These are phyloP conservation scores for Apiospora hydei DNA, from an alignment of 2,329 filamentous ascomycete species.

Conservation along the genomic window DNA sequence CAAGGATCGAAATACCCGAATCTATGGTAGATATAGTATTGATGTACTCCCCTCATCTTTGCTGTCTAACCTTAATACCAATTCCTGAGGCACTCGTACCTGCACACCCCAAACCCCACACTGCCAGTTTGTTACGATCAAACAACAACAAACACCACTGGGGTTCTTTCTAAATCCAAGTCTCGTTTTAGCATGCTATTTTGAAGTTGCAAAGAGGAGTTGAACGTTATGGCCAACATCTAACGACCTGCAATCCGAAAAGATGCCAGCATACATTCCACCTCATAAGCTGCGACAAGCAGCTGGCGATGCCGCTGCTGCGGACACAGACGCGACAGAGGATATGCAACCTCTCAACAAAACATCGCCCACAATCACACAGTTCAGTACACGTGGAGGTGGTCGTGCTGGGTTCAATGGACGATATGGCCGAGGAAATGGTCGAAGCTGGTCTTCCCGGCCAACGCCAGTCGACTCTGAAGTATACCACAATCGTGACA, in stretches of 20 bases:
- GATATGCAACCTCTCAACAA: neutral
- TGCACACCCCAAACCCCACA: neutral
- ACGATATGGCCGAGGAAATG: neutral
- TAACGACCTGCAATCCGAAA: neutral
- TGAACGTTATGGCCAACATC: neutral
- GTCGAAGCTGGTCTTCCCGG: neutral
- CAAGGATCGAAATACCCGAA: neutral
- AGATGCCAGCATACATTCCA: slow-evolving; percentile 6
- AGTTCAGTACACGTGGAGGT: neutral
- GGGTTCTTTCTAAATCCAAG: neutral
- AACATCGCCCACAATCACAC: neutral
- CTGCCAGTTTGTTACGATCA: neutral
- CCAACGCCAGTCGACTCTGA: neutral
- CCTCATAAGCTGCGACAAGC: slow-evolving; percentile 10
- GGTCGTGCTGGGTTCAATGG: neutral
- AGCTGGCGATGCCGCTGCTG: neutral
- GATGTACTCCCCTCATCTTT: neutral
- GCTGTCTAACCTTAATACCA: neutral
- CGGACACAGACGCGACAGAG: neutral
- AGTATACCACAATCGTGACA: neutral
- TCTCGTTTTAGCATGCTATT: neutral
- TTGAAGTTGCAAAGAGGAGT: neutral
- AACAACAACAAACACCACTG: neutral
- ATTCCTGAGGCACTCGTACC: neutral
- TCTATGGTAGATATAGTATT: neutral